These are phyloP conservation scores for Aspergillus fumigatiaffinis DNA, from an alignment of 2,329 filamentous ascomycete genomes.

Conservation along the genomic window DNA sequence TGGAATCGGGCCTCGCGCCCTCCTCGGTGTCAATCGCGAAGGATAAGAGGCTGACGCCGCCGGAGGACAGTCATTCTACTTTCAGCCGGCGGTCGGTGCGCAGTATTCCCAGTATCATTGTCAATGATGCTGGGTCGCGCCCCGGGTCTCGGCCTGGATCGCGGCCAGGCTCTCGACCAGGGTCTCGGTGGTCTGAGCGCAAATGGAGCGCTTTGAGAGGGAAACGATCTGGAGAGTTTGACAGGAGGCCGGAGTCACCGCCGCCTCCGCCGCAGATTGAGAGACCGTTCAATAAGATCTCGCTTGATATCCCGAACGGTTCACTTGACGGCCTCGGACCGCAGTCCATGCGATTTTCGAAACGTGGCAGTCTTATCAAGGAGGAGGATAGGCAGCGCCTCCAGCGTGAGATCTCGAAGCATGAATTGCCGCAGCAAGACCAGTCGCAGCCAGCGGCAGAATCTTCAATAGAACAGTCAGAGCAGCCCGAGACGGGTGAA, in stretches of 20 bases:
- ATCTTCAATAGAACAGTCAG: conserved; percentile 6
- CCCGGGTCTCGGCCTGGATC: conserved; percentile 31
- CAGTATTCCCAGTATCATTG: conserved; percentile 39
- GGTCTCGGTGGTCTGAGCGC: conserved; percentile 43
- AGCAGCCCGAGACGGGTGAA: conserved; percentile 1
- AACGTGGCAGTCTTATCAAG: conserved; percentile 57
- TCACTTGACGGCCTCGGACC: conserved; percentile 51
- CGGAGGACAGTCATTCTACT: conserved; percentile 21
- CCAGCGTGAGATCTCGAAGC: conserved; percentile 25
- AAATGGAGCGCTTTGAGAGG: conserved; percentile 37
- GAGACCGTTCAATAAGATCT: conserved; percentile 46
- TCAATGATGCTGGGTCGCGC: conserved; percentile 32
- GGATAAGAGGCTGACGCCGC: conserved; percentile 13
- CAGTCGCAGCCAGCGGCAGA: conserved; percentile 7
- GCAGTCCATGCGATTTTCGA: conserved; percentile 55
- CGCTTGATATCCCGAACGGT: conserved; percentile 53
- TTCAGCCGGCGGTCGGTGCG: conserved; percentile 28
- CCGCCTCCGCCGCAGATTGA: conserved; percentile 33
- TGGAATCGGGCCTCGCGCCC: conserved; percentile 11
- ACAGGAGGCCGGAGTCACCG: conserved; percentile 26
- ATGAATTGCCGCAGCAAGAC: conserved; percentile 9
- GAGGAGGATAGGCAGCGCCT: conserved; percentile 40
- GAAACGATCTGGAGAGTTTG: conserved; percentile 32
- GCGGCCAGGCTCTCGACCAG: conserved; percentile 31
- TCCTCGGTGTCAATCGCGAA: conserved; percentile 7